Conservation (phyloP, 1,284 basidiomycete genomes). For the Tausonia pullulans region DNA sequence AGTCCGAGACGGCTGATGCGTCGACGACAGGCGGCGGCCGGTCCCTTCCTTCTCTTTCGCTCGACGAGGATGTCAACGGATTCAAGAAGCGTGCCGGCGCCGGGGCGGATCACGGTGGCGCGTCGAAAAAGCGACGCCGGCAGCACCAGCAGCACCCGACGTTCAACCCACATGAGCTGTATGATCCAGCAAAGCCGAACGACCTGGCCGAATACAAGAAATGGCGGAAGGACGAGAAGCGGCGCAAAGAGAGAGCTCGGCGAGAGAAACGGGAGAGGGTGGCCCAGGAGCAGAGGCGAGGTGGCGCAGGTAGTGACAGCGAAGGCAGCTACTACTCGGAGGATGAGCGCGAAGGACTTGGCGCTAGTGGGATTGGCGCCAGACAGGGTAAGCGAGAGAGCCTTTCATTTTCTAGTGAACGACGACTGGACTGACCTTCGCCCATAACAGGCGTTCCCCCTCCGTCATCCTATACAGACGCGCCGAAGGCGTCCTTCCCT, state of each 20-base stretch:
- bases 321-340: constrained; percentile 15
- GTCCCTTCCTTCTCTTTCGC: constrained; percentile 6
- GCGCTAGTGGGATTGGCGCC: too few relatives aligned
- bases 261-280: constrained; percentile 7
- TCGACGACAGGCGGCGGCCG: neutral
- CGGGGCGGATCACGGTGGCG: neutral
- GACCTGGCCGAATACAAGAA: constrained; percentile 12
- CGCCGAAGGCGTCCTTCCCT: neutral
- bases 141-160: neutral
- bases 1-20: neutral
- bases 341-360: constrained; percentile 12
- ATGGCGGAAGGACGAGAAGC: constrained; percentile 6
- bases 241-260: constrained; percentile 8
- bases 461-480: neutral
- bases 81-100: constrained; percentile 9
- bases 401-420: too few relatives aligned
- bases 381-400: too few relatives aligned
- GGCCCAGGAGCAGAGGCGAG: neutral
- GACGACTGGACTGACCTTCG: too few relatives aligned
- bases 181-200: constrained; percentile 15
- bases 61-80: constrained; percentile 12
- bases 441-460: neutral
- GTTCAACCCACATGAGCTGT: constrained; percentile 13
- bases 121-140: constrained; percentile 1
- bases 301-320: neutral